phyloP scores from a whole-genome alignment of 805 yeast genomes.

The Wickerhamiella allomyrinae region DNA sequence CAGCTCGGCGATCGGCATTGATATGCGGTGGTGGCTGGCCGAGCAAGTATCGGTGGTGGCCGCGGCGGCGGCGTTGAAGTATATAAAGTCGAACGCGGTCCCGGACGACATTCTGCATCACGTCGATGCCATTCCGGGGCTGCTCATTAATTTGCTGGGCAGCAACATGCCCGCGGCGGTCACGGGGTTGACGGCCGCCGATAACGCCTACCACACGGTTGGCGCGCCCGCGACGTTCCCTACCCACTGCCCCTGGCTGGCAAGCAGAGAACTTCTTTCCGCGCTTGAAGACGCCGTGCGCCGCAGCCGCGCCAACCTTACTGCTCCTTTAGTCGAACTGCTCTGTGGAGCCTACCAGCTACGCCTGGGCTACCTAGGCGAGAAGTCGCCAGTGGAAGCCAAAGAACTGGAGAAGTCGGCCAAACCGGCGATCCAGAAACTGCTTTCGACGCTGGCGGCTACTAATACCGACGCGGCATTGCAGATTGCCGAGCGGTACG shows the following conservation, averaged over 20 bases:
- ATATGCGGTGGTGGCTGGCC: neutral
- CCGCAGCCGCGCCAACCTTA: neutral
- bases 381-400: neutral
- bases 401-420: neutral
- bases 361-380: neutral
- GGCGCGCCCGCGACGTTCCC: neutral
- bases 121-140: neutral
- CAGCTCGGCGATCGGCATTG: neutral
- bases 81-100: neutral
- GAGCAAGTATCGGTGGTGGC: neutral
- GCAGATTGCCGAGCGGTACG: neutral
- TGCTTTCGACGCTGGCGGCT: neutral
- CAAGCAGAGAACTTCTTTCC: neutral
- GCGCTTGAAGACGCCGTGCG: neutral
- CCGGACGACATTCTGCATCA: neutral
- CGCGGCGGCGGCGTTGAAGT: neutral
- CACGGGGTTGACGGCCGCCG: neutral
- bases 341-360: constrained; percentile 1
- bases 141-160: neutral
- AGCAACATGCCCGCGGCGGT: neutral
- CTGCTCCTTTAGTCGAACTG: neutral
- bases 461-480: neutral
- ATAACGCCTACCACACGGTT: neutral
- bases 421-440: no score
- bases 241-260: constrained; percentile 1